Conservation (phyloP, 2,329 filamentous ascomycete genomes). For the Bipolaris cookei region DNA sequence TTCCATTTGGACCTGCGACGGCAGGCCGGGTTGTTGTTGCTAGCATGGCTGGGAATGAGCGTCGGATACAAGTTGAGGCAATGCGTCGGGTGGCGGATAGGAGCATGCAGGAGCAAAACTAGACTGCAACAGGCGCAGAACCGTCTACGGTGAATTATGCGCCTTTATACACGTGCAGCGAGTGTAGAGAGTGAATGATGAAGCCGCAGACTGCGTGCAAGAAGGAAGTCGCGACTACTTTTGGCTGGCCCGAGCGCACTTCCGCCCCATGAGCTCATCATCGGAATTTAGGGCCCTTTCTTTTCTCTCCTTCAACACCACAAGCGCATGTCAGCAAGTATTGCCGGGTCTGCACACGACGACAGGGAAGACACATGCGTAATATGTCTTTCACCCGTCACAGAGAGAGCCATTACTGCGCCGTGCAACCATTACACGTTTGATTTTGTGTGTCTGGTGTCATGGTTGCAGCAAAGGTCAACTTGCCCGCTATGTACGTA, state of each 20-base stretch:
- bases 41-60: slow-evolving; percentile 41
- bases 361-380: slow-evolving; percentile 64
- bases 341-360: slow-evolving; percentile 19
- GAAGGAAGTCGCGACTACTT: slow-evolving; percentile 24
- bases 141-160: slow-evolving; percentile 1
- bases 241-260: slow-evolving; percentile 26
- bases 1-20: slow-evolving; percentile 37
- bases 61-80: slow-evolving; percentile 21
- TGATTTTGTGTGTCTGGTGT: slow-evolving; percentile 83
- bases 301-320: slow-evolving; percentile 11
- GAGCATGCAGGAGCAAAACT: slow-evolving; percentile 31
- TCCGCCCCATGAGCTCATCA: slow-evolving; percentile 24
- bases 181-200: slow-evolving; percentile 8
- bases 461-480: slow-evolving; percentile 76
- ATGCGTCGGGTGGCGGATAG: slow-evolving; percentile 28
- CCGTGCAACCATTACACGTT: slow-evolving; percentile 84
- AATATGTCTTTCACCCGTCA: slow-evolving; percentile 81
- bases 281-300: not conserved
- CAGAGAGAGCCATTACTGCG: slow-evolving; percentile 71
- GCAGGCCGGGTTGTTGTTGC: slow-evolving; percentile 40
- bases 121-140: not conserved
- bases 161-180: slow-evolving; percentile 10
- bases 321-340: slow-evolving; percentile 37
- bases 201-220: slow-evolving; percentile 3
- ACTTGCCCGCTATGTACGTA: slow-evolving; percentile 80